Evolutionary conservation across 202 grass and related monocot species (phyloP).

Genomic region (Eragrostis tef): DNA sequence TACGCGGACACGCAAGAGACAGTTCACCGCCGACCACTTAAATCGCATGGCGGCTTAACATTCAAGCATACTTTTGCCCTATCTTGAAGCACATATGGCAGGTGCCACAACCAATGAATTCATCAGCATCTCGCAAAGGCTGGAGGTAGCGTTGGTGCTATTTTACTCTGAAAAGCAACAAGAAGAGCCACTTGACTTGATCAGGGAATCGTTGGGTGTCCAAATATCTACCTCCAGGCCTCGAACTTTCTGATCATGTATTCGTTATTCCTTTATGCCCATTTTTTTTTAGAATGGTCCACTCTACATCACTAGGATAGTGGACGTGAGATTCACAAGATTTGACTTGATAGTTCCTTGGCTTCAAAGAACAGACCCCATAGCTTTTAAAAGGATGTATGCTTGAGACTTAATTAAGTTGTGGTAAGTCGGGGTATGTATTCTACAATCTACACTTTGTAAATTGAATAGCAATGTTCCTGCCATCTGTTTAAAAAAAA

Average conservation of each 20-base stretch:
- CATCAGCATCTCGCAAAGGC: neutral
- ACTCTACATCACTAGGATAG: neutral
- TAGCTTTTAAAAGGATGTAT: no score
- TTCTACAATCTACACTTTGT: no score
- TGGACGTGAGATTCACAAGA: neutral
- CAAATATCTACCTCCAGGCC: neutral
- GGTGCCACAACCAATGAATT: neutral
- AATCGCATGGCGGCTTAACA: neutral
- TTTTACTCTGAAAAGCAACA: neutral
- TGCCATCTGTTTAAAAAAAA: no score
- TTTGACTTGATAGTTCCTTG: neutral
- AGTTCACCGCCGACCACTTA: neutral
- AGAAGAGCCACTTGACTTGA: neutral
- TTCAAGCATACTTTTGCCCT: neutral
- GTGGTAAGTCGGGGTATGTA: no score
- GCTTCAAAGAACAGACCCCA: neutral
- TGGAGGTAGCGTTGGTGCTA: neutral
- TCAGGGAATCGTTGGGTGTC: neutral
- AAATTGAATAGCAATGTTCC: no score
- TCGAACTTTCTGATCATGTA: neutral
- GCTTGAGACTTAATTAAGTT: no score
- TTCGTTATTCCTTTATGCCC: constrained; percentile 7
- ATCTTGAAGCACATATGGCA: neutral
- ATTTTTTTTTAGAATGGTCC: neutral
- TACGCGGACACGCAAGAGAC: no score